Percentiles rank a stretch among this genome's conserved stretches.
phyloP scores from a whole-genome alignment of 2,329 filamentous ascomycete species.

The Diatrype stigma region DNA sequence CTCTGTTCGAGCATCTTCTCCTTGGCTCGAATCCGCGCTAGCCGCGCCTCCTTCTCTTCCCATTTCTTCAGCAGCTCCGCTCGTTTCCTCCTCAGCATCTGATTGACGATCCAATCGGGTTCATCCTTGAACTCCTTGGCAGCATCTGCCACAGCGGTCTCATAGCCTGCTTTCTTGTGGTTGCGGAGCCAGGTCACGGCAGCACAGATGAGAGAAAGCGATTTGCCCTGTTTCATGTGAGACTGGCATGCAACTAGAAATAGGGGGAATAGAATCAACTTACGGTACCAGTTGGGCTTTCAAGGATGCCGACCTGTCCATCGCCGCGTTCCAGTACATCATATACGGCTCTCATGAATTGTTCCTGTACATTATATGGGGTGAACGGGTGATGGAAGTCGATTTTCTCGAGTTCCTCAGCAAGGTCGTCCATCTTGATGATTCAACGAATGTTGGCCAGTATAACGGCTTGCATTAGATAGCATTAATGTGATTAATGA shows the following conservation, averaged over 20 bases:
- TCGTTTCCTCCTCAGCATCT: constrained; percentile 65
- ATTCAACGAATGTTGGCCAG: neutral
- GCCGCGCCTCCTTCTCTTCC: constrained; percentile 69
- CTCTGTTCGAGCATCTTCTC: constrained; percentile 53
- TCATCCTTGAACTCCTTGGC: constrained; percentile 56
- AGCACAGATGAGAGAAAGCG: constrained; percentile 83
- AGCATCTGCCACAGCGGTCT: constrained; percentile 43
- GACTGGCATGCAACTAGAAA: neutral
- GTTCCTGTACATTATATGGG: constrained; percentile 80
- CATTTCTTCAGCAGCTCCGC: constrained; percentile 62
- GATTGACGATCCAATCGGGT: constrained; percentile 79
- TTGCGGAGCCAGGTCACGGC: constrained; percentile 87
- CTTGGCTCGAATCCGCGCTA: constrained; percentile 61
- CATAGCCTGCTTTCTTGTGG: constrained; percentile 62
- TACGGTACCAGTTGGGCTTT: constrained; percentile 83
- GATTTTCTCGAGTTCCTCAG: constrained; percentile 27
- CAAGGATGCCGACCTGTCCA: constrained; percentile 80
- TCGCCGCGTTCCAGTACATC: constrained; percentile 65
- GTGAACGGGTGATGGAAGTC: constrained; percentile 84
- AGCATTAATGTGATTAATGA: too few relatives aligned
- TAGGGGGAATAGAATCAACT: constrained; percentile 15
- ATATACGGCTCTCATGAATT: constrained; percentile 85
- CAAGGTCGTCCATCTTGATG: constrained; percentile 19
- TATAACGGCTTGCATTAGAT: too few relatives aligned
- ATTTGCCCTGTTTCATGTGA: constrained; percentile 64